Conservation (phyloP, 2,329 filamentous ascomycete species). For the Acarospora socialis region DNA sequence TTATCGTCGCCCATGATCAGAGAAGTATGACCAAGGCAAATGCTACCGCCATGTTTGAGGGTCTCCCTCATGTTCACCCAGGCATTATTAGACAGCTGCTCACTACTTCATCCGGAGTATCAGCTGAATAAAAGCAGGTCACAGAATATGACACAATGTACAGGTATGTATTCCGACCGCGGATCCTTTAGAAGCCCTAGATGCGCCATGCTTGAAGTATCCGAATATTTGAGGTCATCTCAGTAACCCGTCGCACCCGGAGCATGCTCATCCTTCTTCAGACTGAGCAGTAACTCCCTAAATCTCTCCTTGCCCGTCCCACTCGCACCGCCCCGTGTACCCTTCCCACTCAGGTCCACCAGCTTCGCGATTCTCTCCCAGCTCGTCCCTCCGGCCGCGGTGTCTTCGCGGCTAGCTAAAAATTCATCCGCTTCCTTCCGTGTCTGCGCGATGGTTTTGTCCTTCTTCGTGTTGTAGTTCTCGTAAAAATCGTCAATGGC, state of each 20-base stretch:
- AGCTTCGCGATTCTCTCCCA: conserved; percentile 98
- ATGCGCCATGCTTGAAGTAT: conserved; percentile 43
- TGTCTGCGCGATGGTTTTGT: conserved; percentile 81
- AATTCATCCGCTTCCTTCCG: conserved; percentile 89
- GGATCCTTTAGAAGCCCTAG: conserved; percentile 43
- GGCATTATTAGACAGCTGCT: too few relatives aligned
- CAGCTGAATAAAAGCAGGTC: too few relatives aligned
- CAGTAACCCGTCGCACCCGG: conserved; percentile 42
- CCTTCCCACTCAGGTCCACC: conserved; percentile 94
- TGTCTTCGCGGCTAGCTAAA: conserved; percentile 76
- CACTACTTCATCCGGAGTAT: too few relatives aligned
- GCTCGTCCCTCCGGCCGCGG: conserved; percentile 83
- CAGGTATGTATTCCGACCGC: too few relatives aligned
- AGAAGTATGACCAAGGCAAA: too few relatives aligned
- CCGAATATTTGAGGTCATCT: conserved; percentile 6
- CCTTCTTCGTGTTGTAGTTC: conserved; percentile 96
- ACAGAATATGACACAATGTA: too few relatives aligned
- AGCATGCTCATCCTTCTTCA: conserved; percentile 89
- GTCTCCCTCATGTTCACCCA: too few relatives aligned
- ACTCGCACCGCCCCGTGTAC: conserved; percentile 62
- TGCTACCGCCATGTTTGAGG: too few relatives aligned
- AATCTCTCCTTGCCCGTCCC: conserved; percentile 95
- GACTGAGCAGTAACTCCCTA: conserved; percentile 70
- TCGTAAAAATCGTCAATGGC: conserved; percentile 99
- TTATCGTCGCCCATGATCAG: too few relatives aligned